Base-by-base conservation (phyloP, 495 filamentous ascomycete genomes). In the Lophiostoma macrostomum region DNA sequence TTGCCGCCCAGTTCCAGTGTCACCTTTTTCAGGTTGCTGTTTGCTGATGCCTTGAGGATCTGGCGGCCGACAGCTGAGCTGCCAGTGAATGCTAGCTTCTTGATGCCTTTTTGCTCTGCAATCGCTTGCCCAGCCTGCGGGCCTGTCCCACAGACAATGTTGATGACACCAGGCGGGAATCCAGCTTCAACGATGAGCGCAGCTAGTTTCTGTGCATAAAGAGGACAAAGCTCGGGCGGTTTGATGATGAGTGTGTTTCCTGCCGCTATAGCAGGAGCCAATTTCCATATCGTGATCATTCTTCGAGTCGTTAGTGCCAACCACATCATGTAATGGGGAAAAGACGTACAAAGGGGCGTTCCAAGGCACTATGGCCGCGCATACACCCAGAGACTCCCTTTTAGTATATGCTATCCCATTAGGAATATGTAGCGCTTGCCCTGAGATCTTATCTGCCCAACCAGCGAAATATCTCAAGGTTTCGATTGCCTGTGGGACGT, bases 81-180 rank as follows among this genome's bases (percentile, higher is more conserved):
- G 11, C 67, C 67, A 12, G 65, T 67, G 39, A 69, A 69, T n/a
- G 58, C 51, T 29, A 69, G 58, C 53, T 67, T 67, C n/a, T 53
- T 47, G 34, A 69, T 56, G n/a, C 60, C 25, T 56, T 63, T 66
- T 54, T 69, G 49, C 13, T 24, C 2, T 11, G 12, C 38, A 1
- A 53, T 22, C 4, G 36, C 31, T 12, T 18, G n/a, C 10, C 49
- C 28, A 18, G 23, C 5, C 16, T 23, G 7, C 7, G 11, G 13
- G 6, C 39, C 51, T n/a, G 23, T 40, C 2, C 56, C 56, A 19
- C 8, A 16, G 24, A 59, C 19, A 23, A 59, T 27, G 24, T 59
- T 53, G 31, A 59, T 19, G 1, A 59, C 56, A 3, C 56, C 56
- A 16, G 56, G 39, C 3, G 56, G 56, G 36, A 59, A 48, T 4